Evolutionary conservation across 2,329 filamentous ascomycete species (phyloP).

Genomic region (Fusarium sp.): DNA sequence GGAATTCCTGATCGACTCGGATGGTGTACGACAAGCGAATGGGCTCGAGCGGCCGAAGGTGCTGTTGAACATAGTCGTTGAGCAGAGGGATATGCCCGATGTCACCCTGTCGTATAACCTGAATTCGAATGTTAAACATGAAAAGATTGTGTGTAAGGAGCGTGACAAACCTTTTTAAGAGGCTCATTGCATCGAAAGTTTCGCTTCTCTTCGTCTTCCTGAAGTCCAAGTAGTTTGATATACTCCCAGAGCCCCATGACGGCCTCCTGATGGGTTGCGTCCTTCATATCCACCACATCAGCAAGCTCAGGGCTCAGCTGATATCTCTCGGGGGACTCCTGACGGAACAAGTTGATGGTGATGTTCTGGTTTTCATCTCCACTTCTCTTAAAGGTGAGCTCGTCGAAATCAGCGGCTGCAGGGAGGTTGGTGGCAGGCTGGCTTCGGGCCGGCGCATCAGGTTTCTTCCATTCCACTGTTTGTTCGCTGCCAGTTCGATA

Average conservation of each 20-base stretch:
- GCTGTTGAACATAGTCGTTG: constrained; percentile 81
- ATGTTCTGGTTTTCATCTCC: constrained; percentile 94
- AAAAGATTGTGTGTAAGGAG: neutral
- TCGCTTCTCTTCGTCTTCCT: constrained; percentile 95
- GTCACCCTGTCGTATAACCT: constrained; percentile 82
- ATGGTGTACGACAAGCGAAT: constrained; percentile 92
- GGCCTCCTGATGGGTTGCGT: constrained; percentile 88
- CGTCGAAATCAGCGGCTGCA: constrained; percentile 84
- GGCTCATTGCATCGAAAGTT: constrained; percentile 91
- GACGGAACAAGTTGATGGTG: constrained; percentile 85
- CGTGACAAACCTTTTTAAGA: constrained; percentile 76
- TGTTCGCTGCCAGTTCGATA: constrained; percentile 68
- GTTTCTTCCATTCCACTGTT: constrained; percentile 88
- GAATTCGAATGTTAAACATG: constrained; percentile 44
- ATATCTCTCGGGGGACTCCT: constrained; percentile 89
- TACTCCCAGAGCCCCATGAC: constrained; percentile 97
- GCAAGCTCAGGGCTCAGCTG: constrained; percentile 82
- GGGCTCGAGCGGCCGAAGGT: constrained; percentile 84
- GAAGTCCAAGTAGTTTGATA: constrained; percentile 84
- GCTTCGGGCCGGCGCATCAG: constrained; percentile 68
- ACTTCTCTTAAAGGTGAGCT: constrained; percentile 89
- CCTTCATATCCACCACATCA: constrained; percentile 85
- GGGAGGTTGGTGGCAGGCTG: constrained; percentile 57
- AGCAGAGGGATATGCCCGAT: constrained; percentile 88
- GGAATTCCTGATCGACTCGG: constrained; percentile 87